Conservation (phyloP, 2,329 filamentous ascomycete species). For the Penicillium occitanis region DNA sequence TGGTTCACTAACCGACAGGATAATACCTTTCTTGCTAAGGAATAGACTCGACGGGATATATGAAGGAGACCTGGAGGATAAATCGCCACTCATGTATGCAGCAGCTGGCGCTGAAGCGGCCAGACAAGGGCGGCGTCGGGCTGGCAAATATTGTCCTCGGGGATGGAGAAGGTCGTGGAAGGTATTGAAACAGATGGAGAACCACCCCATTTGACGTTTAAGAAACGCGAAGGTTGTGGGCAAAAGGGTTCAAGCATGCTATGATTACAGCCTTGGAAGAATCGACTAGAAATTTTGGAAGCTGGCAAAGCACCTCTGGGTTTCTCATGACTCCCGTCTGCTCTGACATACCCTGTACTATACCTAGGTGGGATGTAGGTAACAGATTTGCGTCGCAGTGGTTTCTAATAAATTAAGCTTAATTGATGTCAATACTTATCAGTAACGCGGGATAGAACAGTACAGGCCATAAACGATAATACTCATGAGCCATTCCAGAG, state of each 20-base stretch:
- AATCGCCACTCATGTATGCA: background rate
- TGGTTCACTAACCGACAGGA: background rate
- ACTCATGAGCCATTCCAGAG: too few relatives aligned
- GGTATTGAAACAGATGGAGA: background rate
- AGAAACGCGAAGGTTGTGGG: too few relatives aligned
- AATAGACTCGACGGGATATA: background rate
- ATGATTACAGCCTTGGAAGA: background rate
- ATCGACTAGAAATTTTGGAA: background rate
- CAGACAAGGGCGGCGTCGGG: background rate
- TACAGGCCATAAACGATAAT: too few relatives aligned
- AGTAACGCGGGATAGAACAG: too few relatives aligned
- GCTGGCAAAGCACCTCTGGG: too few relatives aligned
- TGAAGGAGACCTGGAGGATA: background rate
- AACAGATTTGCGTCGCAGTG: too few relatives aligned
- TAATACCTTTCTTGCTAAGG: background rate
- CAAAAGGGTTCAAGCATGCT: background rate
- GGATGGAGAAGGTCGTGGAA: background rate
- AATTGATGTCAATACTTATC: too few relatives aligned
- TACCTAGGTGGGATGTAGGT: too few relatives aligned
- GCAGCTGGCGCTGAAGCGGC: background rate
- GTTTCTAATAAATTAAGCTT: too few relatives aligned
- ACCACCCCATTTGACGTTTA: background rate
- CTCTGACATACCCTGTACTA: too few relatives aligned
- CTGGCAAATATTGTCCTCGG: background rate
- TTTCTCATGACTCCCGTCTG: too few relatives aligned